phyloP scores from a whole-genome alignment of 495 filamentous ascomycete species.

The Penicillium subrubescens region DNA sequence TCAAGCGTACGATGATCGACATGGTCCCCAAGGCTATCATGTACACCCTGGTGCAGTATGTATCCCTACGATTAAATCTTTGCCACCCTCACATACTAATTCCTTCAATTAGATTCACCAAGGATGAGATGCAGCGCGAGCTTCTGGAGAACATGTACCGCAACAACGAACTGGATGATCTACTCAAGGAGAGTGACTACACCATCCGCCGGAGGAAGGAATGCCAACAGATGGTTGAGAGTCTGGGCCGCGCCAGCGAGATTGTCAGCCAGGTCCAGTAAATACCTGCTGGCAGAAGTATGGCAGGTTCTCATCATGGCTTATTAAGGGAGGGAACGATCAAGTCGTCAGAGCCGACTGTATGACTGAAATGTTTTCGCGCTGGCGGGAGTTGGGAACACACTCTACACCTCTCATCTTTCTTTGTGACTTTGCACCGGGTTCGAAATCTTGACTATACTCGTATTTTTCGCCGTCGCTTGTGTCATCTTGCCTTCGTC shows the following conservation, averaged over 20 bases:
- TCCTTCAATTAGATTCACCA: constrained; percentile 67
- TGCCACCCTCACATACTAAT: not conserved
- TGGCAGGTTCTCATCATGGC: not conserved
- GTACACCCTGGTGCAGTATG: constrained; percentile 92
- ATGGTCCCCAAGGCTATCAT: constrained; percentile 99
- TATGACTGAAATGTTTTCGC: constrained; percentile 26
- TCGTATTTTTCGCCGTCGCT: constrained; percentile 11
- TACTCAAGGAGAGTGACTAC: constrained; percentile 98
- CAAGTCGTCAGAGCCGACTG: constrained; percentile 12
- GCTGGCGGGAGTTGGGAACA: constrained; percentile 24
- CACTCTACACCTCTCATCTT: constrained; percentile 7
- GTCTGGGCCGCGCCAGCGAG: constrained; percentile 81
- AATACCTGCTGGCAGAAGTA: constrained; percentile 8
- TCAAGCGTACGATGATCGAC: constrained; percentile 97
- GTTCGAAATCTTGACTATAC: constrained; percentile 22
- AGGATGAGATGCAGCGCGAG: constrained; percentile 98
- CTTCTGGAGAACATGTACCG: constrained; percentile 98
- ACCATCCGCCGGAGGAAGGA: constrained; percentile 94
- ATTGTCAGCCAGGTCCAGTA: constrained; percentile 97
- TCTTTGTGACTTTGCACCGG: constrained; percentile 23
- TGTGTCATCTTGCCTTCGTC: not conserved
- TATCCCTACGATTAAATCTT: constrained; percentile 16
- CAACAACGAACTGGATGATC: constrained; percentile 81
- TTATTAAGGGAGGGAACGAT: not conserved
- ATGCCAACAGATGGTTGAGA: constrained; percentile 99